phyloP scores from a whole-genome alignment of 768 basidiomycete genomes.

The Tulasnella calospora region DNA sequence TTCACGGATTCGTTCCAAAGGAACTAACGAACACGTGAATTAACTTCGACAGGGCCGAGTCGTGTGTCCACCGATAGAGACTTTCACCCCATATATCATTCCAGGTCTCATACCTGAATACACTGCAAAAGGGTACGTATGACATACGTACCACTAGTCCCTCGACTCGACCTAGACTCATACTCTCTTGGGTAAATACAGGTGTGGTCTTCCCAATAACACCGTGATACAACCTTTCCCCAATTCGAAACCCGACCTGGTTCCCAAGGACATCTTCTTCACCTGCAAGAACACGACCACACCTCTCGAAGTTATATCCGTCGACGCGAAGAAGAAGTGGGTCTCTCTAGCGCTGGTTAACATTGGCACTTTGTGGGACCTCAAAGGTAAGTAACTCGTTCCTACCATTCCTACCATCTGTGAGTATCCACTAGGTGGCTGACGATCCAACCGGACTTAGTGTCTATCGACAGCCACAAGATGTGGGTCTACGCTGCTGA shows the following conservation, averaged over 20 bases:
- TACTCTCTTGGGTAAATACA: background rate
- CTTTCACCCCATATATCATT: slow-evolving; percentile 13
- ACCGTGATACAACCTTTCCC: background rate
- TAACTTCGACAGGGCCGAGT: slow-evolving; percentile 3
- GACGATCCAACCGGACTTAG: background rate
- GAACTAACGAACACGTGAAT: background rate
- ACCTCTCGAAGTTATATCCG: slow-evolving; percentile 7
- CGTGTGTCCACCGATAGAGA: slow-evolving; percentile 2
- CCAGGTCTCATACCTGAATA: background rate
- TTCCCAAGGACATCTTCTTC: slow-evolving; percentile 7
- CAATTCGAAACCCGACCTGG: background rate
- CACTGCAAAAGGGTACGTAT: slow-evolving; percentile 15
- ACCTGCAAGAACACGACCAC: slow-evolving; percentile 16
- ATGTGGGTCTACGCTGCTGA: slow-evolving; percentile 19
- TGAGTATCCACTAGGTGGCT: background rate
- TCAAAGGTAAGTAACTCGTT: background rate
- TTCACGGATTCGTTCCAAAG: background rate
- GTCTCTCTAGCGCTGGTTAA: slow-evolving; percentile 11
- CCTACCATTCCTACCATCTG: no score
- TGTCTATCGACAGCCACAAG: slow-evolving; percentile 11
- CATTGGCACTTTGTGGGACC: slow-evolving; percentile 5
- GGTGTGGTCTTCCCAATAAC: slow-evolving; percentile 12
- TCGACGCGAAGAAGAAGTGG: slow-evolving; percentile 16
- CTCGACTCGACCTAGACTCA: no score
- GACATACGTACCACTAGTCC: background rate